phyloP scores from a whole-genome alignment of 768 basidiomycete genomes.

The Saitozyma podzolica region DNA sequence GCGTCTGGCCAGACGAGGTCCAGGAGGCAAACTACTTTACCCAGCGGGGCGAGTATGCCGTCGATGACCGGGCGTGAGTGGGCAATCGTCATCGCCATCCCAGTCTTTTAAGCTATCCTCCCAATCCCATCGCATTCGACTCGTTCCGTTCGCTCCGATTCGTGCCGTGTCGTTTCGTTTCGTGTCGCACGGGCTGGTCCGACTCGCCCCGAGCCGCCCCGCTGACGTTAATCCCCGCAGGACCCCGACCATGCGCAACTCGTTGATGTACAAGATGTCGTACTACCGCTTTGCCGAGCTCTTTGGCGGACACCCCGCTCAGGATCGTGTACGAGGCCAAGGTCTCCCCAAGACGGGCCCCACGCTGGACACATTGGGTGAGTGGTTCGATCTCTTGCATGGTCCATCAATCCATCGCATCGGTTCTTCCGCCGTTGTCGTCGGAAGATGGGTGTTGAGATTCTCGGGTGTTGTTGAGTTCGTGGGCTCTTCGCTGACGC shows the following conservation, averaged over 20 bases:
- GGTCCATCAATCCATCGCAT: not conserved
- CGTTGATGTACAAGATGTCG: conserved; percentile 99
- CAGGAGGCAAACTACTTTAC: conserved; percentile 95
- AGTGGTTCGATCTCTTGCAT: conserved; percentile 1
- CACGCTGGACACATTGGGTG: conserved; percentile 83
- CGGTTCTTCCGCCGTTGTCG: too few species aligned
- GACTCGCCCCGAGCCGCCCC: not conserved
- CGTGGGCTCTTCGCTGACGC: not conserved
- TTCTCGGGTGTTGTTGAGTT: not conserved
- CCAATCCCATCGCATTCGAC: not conserved
- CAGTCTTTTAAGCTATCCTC: too few species aligned
- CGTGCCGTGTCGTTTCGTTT: not conserved
- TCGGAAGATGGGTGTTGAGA: too few species aligned
- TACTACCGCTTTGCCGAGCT: conserved; percentile 91
- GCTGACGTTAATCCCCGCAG: conserved; percentile 24
- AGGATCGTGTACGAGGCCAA: conserved; percentile 89
- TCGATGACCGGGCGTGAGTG: conserved; percentile 73
- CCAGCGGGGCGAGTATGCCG: conserved; percentile 82
- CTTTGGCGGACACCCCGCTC: conserved; percentile 71
- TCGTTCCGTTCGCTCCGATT: not conserved
- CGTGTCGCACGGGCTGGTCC: not conserved
- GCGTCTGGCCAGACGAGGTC: conserved; percentile 97
- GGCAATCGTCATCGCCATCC: not conserved
- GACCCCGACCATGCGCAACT: conserved; percentile 83
- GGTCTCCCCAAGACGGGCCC: conserved; percentile 72